These are phyloP conservation scores for Paecilomyces niveus DNA, from an alignment of 2,329 filamentous ascomycete genomes.

Conservation along the genomic window DNA sequence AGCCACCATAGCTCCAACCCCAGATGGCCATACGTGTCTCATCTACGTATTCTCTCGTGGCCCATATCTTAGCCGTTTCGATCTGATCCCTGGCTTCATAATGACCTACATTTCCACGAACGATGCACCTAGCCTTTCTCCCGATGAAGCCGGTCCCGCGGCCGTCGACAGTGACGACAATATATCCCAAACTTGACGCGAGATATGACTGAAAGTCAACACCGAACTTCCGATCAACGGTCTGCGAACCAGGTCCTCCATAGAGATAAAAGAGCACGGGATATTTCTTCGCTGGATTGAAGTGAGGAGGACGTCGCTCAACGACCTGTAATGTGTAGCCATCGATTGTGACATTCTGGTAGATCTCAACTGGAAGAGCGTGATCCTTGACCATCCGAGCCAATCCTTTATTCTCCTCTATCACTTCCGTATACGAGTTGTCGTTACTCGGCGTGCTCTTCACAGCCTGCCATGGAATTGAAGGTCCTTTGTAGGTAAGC, in stretches of 20 bases:
- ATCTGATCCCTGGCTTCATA: slow-evolving; percentile 90
- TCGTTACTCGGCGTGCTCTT: slow-evolving; percentile 70
- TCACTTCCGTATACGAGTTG: slow-evolving; percentile 56
- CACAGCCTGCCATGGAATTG: slow-evolving; percentile 85
- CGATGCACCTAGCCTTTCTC: slow-evolving; percentile 70
- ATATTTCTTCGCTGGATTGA: slow-evolving; percentile 75
- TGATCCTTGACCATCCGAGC: slow-evolving; percentile 63
- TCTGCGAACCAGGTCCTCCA: slow-evolving; percentile 88
- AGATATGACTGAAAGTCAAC: slow-evolving; percentile 90
- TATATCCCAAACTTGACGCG: slow-evolving; percentile 76
- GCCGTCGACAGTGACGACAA: slow-evolving; percentile 91
- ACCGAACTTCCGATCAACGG: slow-evolving; percentile 69
- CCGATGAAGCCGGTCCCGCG: slow-evolving; percentile 89
- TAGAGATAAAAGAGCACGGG: slow-evolving; percentile 94
- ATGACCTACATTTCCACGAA: slow-evolving; percentile 76
- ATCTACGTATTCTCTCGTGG: slow-evolving; percentile 75
- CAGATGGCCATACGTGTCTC: slow-evolving; percentile 78
- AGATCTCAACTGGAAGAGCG: slow-evolving; percentile 75
- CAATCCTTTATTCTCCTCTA: slow-evolving; percentile 73
- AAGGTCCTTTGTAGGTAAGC: slow-evolving; percentile 76
- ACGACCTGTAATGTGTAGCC: slow-evolving; percentile 66
- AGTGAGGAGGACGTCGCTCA: slow-evolving; percentile 84
- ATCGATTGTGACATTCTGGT: slow-evolving; percentile 77
- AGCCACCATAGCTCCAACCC: slow-evolving; percentile 98
- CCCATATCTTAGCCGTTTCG: slow-evolving; percentile 77